Percentiles rank a stretch among this genome's conserved stretches.
Conservation (phyloP, 2,329 filamentous ascomycete genomes). For the Fusarium circinatum region DNA sequence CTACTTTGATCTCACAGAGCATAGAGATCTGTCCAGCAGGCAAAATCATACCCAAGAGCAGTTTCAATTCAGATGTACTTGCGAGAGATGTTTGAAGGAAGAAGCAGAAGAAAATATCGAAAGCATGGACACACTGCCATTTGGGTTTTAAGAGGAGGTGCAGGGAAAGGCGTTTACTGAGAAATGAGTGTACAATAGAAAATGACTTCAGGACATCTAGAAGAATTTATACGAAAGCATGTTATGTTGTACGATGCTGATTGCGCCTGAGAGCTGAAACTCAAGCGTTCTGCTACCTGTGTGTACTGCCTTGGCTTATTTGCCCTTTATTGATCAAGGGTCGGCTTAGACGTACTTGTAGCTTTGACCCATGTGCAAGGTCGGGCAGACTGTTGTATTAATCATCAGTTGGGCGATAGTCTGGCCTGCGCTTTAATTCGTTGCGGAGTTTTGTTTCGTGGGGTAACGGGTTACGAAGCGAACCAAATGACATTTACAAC, state of each 20-base stretch:
- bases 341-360: no score
- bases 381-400: neutral
- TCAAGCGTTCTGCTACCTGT: accelerated
- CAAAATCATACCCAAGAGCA: constrained; percentile 32
- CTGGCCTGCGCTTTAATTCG: neutral
- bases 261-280: accelerated
- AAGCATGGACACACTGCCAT: constrained; percentile 36
- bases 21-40: constrained; percentile 25
- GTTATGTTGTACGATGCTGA: accelerated
- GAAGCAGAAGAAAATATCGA: constrained; percentile 37
- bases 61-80: constrained; percentile 43
- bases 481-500: no score
- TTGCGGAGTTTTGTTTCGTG: neutral
- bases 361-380: neutral
- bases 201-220: accelerated
- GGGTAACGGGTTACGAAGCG: neutral
- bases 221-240: accelerated
- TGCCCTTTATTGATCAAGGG: no score
- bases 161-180: neutral
- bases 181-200: neutral
- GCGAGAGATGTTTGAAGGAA: constrained; percentile 40
- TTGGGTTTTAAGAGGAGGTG: neutral
- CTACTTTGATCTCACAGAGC: constrained; percentile 41
- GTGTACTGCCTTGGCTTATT: neutral
- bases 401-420: neutral